Conservation (phyloP, 805 yeast genomes). For the Lachancea nothofagi region DNA sequence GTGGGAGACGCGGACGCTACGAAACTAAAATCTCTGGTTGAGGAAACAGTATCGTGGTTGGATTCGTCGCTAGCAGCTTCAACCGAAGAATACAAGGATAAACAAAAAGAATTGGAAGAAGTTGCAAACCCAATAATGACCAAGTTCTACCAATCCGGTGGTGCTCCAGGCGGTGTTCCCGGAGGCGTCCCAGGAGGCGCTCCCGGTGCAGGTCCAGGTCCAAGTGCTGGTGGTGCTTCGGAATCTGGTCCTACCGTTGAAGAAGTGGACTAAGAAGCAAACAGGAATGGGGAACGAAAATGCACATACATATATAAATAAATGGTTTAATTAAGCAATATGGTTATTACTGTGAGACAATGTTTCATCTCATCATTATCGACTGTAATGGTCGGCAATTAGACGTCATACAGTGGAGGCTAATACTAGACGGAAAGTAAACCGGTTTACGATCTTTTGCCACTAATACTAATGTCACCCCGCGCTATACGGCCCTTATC, state of each 20-base stretch:
- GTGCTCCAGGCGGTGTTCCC: slow-evolving; percentile 67
- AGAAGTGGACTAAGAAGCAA: slow-evolving; percentile 56
- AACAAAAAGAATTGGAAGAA: slow-evolving; percentile 92
- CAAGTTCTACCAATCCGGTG: slow-evolving; percentile 94
- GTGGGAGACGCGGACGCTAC: slow-evolving; percentile 64
- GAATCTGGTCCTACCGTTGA: slow-evolving; percentile 68
- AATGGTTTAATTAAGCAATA: no score
- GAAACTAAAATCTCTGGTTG: slow-evolving; percentile 70
- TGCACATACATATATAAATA: background rate
- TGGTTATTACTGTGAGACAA: no score
- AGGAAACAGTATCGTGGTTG: slow-evolving; percentile 85
- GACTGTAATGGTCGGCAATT: no score
- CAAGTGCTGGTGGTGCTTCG: slow-evolving; percentile 46
- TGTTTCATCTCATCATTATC: no score
- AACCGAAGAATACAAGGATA: slow-evolving; percentile 85
- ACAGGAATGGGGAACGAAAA: background rate
- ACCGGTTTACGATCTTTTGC: no score
- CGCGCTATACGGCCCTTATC: no score
- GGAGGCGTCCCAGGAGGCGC: slow-evolving; percentile 52
- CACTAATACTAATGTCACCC: no score
- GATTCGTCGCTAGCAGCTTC: slow-evolving; percentile 90
- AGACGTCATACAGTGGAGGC: no score
- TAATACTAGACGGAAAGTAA: no score
- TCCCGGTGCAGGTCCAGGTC: slow-evolving; percentile 38
- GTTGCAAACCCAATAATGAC: slow-evolving; percentile 95